These are phyloP conservation scores for Dictyostelium gargantuum DNA, from an alignment of 208 protist species.

Conservation along the genomic window DNA sequence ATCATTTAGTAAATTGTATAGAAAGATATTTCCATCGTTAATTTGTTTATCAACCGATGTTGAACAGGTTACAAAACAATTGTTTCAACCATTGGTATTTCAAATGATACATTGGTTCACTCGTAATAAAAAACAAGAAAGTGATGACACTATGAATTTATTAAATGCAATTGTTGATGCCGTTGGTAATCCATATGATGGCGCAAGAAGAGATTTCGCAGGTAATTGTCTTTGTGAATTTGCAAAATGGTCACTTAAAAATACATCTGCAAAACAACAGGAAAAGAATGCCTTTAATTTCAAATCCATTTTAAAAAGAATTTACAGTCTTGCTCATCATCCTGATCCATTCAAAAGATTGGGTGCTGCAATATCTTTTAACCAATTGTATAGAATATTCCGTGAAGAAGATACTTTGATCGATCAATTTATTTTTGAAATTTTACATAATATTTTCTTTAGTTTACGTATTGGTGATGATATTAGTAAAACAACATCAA, in stretches of 20 bases:
- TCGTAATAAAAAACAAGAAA: slow-evolving; percentile 71
- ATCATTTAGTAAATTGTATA: slow-evolving; percentile 70
- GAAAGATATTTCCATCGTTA: slow-evolving; percentile 82
- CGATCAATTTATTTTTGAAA: slow-evolving; percentile 74
- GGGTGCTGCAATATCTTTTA: slow-evolving; percentile 73
- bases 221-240: slow-evolving; percentile 81
- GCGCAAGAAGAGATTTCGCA: slow-evolving; percentile 78
- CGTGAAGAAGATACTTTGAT: slow-evolving; percentile 40
- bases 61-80: slow-evolving; percentile 81
- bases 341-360: slow-evolving; percentile 79
- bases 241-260: slow-evolving; percentile 81
- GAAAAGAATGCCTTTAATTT: slow-evolving; percentile 56
- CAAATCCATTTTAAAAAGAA: slow-evolving; percentile 75
- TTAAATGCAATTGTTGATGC: slow-evolving; percentile 81
- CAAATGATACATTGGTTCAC: slow-evolving; percentile 90
- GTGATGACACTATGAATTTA: slow-evolving; percentile 79
- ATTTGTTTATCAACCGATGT: slow-evolving; percentile 83
- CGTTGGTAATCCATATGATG: not conserved
- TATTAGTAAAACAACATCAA: not conserved
- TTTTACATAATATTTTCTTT: slow-evolving; percentile 75
- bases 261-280: slow-evolving; percentile 1
- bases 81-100: slow-evolving; percentile 86
- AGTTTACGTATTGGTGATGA: slow-evolving; percentile 59
- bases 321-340: slow-evolving; percentile 81
- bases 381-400: slow-evolving; percentile 63